Base-by-base conservation (phyloP, 1,284 basidiomycete genomes). In the Moesziomyces parantarcticus region DNA sequence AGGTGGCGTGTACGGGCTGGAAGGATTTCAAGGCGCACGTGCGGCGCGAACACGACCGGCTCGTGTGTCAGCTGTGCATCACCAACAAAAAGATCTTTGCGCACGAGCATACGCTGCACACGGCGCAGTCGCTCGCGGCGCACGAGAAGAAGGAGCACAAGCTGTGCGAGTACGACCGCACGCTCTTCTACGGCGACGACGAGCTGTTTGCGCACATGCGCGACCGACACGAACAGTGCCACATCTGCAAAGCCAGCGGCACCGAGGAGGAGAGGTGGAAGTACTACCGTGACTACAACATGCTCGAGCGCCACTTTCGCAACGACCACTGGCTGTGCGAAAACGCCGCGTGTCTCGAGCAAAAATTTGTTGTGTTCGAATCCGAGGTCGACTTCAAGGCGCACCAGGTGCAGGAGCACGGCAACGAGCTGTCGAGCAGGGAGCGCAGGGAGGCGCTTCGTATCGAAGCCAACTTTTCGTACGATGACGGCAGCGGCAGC, bases 131-230 rank as follows among this genome's bases (percentile, higher is more conserved):
- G 73, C 87, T 98, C 1, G 86, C 88, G 7, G 75, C 89, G 0
- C 96, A 99, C 84, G 86, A 96, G 26, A 75, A 90, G 18, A 90
- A 89, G 2, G 84, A 91, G 3, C 93, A 96, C 77, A 91, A 92
- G 0, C 83, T 91, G n/a, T 96, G 94, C 84, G 89, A 91, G 78
- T 99, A 97, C 85, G 98, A 96, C 81, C 89, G 89, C 26, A 90
- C 92, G 76, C 93, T 92, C 75, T 96, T 92, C 87, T 97, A 96
- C 84, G 87, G 90, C 29, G 91, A 92, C 62, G 96, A 99, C 80
- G 94, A 96, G 81, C 86, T 98, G n/a, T 97, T 91, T 83, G 87
- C 90, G 40, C 97, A 99, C 85, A 94, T 97, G 91, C 89, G 95
- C 46, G 91, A 95, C 80, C 87, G 87, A 48, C 96, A 99, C 85